A percentile compares a stretch with the other conserved stretches of the same genome.
phyloP scores from a whole-genome alignment of 768 basidiomycete genomes.

The Exidia glandulosa region DNA sequence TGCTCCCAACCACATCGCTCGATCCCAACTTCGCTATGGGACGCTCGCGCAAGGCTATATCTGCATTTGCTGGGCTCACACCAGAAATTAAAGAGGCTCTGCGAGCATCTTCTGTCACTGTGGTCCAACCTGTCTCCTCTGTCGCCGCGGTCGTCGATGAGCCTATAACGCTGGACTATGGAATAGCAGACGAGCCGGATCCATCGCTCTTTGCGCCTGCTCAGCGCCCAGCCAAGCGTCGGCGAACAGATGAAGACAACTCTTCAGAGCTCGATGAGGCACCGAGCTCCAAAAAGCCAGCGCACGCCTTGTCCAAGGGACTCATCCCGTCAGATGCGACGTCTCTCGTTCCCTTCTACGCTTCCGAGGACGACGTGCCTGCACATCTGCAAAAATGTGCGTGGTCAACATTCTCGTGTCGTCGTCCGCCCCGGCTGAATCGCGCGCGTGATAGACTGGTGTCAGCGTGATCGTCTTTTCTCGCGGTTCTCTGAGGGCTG shows the following conservation, averaged over 20 bases:
- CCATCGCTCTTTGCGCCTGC: conserved; percentile 12
- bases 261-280: too few species aligned
- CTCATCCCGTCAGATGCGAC: conserved; percentile 39
- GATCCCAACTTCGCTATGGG: not conserved
- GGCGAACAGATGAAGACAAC: not conserved
- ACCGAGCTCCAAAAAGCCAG: too few species aligned
- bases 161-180: conserved; percentile 23
- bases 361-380: conserved; percentile 55
- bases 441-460: conserved; percentile 54
- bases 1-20: too few species aligned
- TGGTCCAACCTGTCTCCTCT: conserved; percentile 32
- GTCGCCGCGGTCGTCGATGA: conserved; percentile 30
- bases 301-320: not conserved
- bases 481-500: conserved; percentile 72
- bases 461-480: conserved; percentile 74
- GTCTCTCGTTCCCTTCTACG: conserved; percentile 64
- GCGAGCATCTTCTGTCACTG: conserved; percentile 48
- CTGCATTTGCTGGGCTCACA: not conserved
- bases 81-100: conserved; percentile 26
- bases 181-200: conserved; percentile 26
- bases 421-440: not conserved
- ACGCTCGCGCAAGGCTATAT: not conserved
- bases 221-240: not conserved
- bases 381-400: conserved; percentile 73
- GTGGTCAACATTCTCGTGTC: conserved; percentile 20